Base-by-base conservation (phyloP, 2,329 filamentous ascomycete genomes). In the Akanthomyces uredinophilus region DNA sequence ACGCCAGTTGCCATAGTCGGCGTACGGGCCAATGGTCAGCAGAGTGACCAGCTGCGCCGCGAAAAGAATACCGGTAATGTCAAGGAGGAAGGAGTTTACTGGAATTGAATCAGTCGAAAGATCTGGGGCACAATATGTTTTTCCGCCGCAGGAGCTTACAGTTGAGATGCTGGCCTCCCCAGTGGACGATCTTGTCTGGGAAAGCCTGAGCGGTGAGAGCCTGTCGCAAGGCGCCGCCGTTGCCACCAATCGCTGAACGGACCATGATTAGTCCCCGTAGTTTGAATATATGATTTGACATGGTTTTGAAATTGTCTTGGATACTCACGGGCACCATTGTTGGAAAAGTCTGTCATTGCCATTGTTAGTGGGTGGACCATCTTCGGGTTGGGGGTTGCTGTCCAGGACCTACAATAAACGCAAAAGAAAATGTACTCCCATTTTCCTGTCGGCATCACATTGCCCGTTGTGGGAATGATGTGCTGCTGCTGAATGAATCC, bases 1-100 rank as follows among this genome's bases (percentile, higher is more conserved):
- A 1, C 66, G 65, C 66, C 67, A 67, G 52, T 65, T 65, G 43
- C 67, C 67, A 35, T 66, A 68, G 61, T 68, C 66, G 59, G 66
- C 67, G 47, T 67, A 67, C 7, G 65, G 65, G n/a, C 67, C 67
- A 11, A 67, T 24, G 27, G 65, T 56, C 39, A 68, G 50, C 18
- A 68, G 64, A 11, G 62, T 56, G 41, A 63, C 64, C n/a, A 67
- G 64, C 52, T 68, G 67, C 10, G 64, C 63, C 11, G 65, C 67
- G 47, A 68, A 67, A 6, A 66, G 61, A 55, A 68, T 63, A n/a
- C 66, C 66, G 4, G 66, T 67, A 43, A 67, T 61, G 54, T 67
- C 59, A 24, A 67, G 64, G 16, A 68, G 65, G 27, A 66, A 61
- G 4, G 64, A 64, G 22, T 65, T 65, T 20, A 65, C 64, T 65